These are phyloP conservation scores for Didymella sp. DNA, from an alignment of 2,329 filamentous ascomycete species.

Conservation along the genomic window DNA sequence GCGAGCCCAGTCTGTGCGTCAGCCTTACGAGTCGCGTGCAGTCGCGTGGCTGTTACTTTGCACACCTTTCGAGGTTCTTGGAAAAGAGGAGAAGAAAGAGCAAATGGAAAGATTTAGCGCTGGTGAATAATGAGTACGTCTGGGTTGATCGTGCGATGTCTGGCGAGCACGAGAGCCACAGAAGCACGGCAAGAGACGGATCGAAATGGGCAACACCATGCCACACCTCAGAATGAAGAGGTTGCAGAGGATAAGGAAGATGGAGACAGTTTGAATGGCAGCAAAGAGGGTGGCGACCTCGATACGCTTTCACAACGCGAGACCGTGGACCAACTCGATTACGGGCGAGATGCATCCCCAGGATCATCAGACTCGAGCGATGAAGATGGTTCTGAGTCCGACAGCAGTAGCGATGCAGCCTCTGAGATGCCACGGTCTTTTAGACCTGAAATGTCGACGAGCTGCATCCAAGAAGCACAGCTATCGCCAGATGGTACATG, in stretches of 20 bases:
- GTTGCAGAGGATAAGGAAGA: background rate
- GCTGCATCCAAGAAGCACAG: conserved; percentile 41
- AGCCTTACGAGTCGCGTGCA: background rate
- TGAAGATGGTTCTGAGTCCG: background rate
- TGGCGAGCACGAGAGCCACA: conserved; percentile 32
- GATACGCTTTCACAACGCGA: no score
- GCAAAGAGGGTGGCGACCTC: background rate
- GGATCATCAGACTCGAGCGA: background rate
- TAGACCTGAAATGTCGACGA: conserved; percentile 8
- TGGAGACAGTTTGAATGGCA: background rate
- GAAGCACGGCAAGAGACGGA: background rate
- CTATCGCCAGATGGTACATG: conserved; percentile 62
- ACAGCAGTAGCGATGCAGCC: background rate
- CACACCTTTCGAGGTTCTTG: background rate
- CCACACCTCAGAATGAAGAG: background rate
- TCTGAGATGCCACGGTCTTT: background rate
- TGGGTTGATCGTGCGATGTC: conserved; percentile 27
- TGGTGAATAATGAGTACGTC: conserved; percentile 23
- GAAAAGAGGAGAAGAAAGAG: background rate
- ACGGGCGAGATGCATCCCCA: background rate
- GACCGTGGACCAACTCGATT: no score
- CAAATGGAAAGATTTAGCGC: conserved; percentile 1
- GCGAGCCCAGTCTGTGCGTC: conserved; percentile 11
- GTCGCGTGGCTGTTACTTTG: background rate
- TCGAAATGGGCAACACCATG: background rate